These are phyloP conservation scores for Solanum microdontum DNA, from an alignment of 257 asterid genomes.

Conservation along the genomic window DNA sequence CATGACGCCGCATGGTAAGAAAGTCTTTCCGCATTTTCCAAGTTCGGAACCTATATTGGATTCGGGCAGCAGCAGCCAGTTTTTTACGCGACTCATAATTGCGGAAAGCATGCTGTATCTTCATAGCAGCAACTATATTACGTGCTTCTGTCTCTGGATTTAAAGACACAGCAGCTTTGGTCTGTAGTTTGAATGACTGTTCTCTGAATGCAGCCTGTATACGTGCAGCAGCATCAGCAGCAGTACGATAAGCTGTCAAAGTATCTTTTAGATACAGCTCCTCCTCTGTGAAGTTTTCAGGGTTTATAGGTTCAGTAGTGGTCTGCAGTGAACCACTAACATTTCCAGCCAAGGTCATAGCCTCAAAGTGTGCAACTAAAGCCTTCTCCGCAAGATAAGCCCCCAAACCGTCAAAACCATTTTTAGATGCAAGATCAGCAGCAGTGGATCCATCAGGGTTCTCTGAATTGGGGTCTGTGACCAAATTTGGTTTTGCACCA, in stretches of 20 bases:
- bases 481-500: conserved; percentile 86
- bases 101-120: conserved; percentile 94
- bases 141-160: conserved; percentile 85
- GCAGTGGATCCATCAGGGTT: conserved; percentile 75
- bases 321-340: conserved; percentile 73
- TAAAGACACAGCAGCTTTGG: conserved; percentile 32
- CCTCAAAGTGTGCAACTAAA: conserved; percentile 72
- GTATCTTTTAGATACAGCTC: conserved; percentile 68
- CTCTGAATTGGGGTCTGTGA: conserved; percentile 75
- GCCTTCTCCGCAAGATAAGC: conserved; percentile 97
- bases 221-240: conserved; percentile 98
- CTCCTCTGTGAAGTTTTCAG: conserved; percentile 54
- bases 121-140: conserved; percentile 85
- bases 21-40: conserved; percentile 84
- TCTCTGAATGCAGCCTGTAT: conserved; percentile 93
- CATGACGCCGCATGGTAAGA: conserved; percentile 79
- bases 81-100: conserved; percentile 54
- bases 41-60: conserved; percentile 72
- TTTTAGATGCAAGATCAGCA: conserved; percentile 86
- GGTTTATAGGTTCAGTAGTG: conserved; percentile 21
- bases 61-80: conserved; percentile 79
- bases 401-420: conserved; percentile 77
- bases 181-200: conserved; percentile 45
- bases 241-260: conserved; percentile 85
- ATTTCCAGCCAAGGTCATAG: conserved; percentile 91